Percentiles rank a stretch among this genome's conserved stretches.
phyloP scores from a whole-genome alignment of 805 yeast species.

The Priceomyces castillae region DNA sequence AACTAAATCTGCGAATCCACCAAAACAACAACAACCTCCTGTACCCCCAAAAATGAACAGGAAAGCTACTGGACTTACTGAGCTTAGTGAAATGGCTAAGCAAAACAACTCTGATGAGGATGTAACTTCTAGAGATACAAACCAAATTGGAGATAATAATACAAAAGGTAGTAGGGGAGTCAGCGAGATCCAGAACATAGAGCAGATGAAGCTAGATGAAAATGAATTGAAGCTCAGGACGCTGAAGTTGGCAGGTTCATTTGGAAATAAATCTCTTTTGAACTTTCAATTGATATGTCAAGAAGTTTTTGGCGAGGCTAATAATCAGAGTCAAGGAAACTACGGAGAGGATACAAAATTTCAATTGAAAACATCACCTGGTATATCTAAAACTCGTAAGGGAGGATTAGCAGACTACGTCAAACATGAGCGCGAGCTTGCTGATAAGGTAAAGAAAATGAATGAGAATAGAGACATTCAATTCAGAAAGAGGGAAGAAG shows the following conservation, averaged over 20 bases:
- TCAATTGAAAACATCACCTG: not conserved
- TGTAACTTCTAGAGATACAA: not conserved
- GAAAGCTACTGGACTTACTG: constrained; percentile 16
- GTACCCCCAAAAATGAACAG: constrained; percentile 17
- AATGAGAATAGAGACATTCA: constrained; percentile 21
- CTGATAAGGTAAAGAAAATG: constrained; percentile 17
- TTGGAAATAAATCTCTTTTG: constrained; percentile 23
- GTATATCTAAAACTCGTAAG: not conserved
- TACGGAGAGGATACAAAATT: not conserved
- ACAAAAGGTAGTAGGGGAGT: not conserved
- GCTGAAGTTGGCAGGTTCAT: constrained; percentile 10
- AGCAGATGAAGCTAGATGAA: not conserved
- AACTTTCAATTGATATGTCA: constrained; percentile 33
- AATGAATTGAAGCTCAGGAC: not conserved
- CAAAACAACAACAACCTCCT: constrained; percentile 12
- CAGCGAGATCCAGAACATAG: not conserved
- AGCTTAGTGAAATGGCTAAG: constrained; percentile 10
- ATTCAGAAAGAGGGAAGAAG: constrained; percentile 12
- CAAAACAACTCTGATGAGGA: not conserved
- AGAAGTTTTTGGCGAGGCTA: constrained; percentile 27
- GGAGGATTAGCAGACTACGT: constrained; percentile 7
- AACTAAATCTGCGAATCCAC: constrained; percentile 12
- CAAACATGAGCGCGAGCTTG: constrained; percentile 18
- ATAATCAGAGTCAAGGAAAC: constrained; percentile 4
- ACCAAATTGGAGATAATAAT: not conserved